These are phyloP conservation scores for Plasmopara halstedii DNA, from an alignment of 352 stramenopile genomes.

Conservation along the genomic window DNA sequence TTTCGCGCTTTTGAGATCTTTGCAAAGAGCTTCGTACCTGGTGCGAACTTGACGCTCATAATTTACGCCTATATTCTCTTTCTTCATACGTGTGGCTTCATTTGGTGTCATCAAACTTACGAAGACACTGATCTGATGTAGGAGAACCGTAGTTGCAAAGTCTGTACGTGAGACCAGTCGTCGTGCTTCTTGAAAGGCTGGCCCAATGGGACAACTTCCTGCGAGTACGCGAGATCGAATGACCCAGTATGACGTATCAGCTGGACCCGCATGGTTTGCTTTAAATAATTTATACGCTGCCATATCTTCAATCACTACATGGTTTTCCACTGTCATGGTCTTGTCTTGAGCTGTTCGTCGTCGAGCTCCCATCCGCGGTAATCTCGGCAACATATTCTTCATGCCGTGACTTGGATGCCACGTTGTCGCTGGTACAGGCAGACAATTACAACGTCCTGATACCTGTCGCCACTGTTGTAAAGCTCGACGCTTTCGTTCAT, in stretches of 20 bases:
- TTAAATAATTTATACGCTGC: slow-evolving; percentile 57
- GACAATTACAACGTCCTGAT: slow-evolving; percentile 11
- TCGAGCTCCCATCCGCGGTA: slow-evolving; percentile 31
- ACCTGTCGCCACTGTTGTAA: slow-evolving; percentile 25
- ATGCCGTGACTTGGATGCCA: slow-evolving; percentile 75
- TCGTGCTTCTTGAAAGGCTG: slow-evolving; percentile 36
- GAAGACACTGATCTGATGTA: slow-evolving; percentile 61
- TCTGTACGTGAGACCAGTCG: slow-evolving; percentile 42
- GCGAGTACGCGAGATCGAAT: slow-evolving; percentile 46
- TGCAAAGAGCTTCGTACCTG: slow-evolving; percentile 35
- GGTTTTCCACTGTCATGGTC: slow-evolving; percentile 21
- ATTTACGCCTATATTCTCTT: slow-evolving; percentile 17
- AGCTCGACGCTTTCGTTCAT: slow-evolving; percentile 16
- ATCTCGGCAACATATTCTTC: slow-evolving; percentile 34
- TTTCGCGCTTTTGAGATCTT: slow-evolving; percentile 31
- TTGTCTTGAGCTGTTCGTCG: slow-evolving; percentile 14
- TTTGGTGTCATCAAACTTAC: slow-evolving; percentile 41
- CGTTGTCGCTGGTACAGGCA: slow-evolving; percentile 9
- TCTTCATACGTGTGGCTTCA: slow-evolving; percentile 28
- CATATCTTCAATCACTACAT: slow-evolving; percentile 49
- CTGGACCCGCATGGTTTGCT: slow-evolving; percentile 51
- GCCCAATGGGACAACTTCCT: slow-evolving; percentile 43
- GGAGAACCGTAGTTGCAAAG: slow-evolving; percentile 47
- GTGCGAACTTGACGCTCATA: slow-evolving; percentile 44
- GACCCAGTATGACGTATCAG: slow-evolving; percentile 67